Conservation (phyloP, 495 filamentous ascomycete species). For the Podospora sp. region DNA sequence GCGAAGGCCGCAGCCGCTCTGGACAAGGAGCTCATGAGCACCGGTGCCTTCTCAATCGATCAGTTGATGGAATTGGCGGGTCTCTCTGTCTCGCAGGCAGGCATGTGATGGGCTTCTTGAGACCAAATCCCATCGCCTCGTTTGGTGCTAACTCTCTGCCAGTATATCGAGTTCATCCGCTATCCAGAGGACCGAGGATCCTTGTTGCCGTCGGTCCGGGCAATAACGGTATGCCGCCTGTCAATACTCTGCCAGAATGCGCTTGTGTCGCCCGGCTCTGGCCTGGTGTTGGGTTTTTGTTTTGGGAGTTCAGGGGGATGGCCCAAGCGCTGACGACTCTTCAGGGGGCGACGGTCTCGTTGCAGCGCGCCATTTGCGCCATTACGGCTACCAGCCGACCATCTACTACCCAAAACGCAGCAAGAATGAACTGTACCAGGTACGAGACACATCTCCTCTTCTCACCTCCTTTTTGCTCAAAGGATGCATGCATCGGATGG, state of each 20-base stretch:
- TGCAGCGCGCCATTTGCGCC: slow-evolving; percentile 88
- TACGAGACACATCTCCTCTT: slow-evolving; percentile 35
- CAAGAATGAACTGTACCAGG: slow-evolving; percentile 88
- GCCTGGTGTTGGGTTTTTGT: background rate
- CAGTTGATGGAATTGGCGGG: slow-evolving; percentile 98
- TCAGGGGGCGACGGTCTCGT: slow-evolving; percentile 92
- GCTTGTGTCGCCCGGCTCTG: background rate
- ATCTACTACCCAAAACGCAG: slow-evolving; percentile 91
- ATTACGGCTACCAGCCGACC: slow-evolving; percentile 88
- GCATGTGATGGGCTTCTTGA: slow-evolving; percentile 48
- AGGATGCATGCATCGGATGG: no score
- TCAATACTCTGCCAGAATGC: background rate
- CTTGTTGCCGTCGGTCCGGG: slow-evolving; percentile 92
- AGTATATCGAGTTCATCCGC: slow-evolving; percentile 87
- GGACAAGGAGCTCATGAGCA: slow-evolving; percentile 91
- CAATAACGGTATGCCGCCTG: slow-evolving; percentile 73
- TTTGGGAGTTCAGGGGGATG: slow-evolving; percentile 21
- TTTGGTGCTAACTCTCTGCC: slow-evolving; percentile 4
- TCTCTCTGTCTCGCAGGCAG: slow-evolving; percentile 88
- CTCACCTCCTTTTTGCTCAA: background rate
- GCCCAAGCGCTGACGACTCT: slow-evolving; percentile 32
- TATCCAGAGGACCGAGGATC: slow-evolving; percentile 67
- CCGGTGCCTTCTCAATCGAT: slow-evolving; percentile 90
- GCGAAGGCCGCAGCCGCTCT: slow-evolving; percentile 85
- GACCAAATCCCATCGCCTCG: background rate